These are phyloP conservation scores for Miamiensis avidus DNA, from an alignment of 169 alveolate genomes.

Conservation along the genomic window DNA sequence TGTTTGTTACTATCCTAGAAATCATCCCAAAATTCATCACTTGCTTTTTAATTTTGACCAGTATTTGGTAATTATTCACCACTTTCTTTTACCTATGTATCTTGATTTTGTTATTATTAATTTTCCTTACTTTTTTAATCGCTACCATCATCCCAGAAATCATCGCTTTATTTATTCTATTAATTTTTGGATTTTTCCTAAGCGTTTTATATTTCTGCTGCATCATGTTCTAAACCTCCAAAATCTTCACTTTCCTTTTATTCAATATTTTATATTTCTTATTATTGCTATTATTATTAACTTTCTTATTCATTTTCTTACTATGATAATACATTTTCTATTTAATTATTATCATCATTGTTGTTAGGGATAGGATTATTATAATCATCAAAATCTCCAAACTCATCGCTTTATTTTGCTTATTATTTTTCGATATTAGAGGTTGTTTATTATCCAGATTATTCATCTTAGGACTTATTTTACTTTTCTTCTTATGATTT, in stretches of 20 bases:
- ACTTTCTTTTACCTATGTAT: neutral
- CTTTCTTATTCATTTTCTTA: neutral
- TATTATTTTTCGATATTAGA: too few species aligned
- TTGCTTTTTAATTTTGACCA: neutral
- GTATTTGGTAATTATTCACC: too few species aligned
- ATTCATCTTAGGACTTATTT: neutral
- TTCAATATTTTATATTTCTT: neutral
- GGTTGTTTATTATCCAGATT: neutral
- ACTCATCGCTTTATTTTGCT: neutral
- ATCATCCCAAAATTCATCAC: neutral
- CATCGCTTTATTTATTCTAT: neutral
- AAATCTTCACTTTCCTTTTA: neutral
- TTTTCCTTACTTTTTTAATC: neutral
- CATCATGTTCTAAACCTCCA: neutral
- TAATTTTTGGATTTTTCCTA: neutral
- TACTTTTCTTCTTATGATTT: neutral
- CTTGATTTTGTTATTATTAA: too few species aligned
- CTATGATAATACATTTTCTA: too few species aligned
- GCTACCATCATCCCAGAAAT: neutral
- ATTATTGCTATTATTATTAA: neutral
- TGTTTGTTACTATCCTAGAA: too few species aligned
- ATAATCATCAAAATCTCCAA: neutral
- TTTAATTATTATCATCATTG: too few species aligned
- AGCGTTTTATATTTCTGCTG: neutral
- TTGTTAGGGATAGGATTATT: too few species aligned